Base-by-base conservation (phyloP, 192 early-diverging fungal species). In the Linnemannia exigua region DNA sequence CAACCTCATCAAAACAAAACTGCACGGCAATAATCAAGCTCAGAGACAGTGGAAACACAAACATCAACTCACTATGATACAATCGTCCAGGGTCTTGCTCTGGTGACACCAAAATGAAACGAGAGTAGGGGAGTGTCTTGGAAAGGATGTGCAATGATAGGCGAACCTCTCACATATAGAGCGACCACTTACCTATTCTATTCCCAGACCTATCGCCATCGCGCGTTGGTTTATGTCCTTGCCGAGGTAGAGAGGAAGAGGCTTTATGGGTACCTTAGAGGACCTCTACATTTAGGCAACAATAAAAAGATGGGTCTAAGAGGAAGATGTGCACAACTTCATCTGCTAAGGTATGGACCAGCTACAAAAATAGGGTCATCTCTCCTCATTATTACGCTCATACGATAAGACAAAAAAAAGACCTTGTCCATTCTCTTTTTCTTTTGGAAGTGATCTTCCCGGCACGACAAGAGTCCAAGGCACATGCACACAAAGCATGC, bases 21-120 rank as follows among this genome's bases (percentile, higher is more conserved):
- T 61, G 54, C 58, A 63, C 28, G 3, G 19, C 47, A 48, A 25
- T 25, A n/a, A 54, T 9, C 22, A 63, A n/a, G 28, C 20, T 58
- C 11, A 3, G 58, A 63, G 28, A 63, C 15, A 44, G 9, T 44
- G 58, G 58, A 15, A 14, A 63, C 58, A 63, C 25, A 31, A 25
- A 31, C 12, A 31, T 63, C 28, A 3, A 11, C 28, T 31, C 12
- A n/a, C n/a, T n/a, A 11, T 9, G 58, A 63, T 25, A 63, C 25
- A 58, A 58, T 28, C 25, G 58, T 63, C 3, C 58, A 28, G 58
- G 58, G 58, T 33, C 25, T 31, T 58, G 54, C n/a, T 58, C 54
- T 58, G 54, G 54, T 58, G n/a, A 58, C 54, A 58, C 54, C 50
- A 52, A 52, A 52, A 51, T 52, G 5, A 52, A n/a, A n/a, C n/a